Base-by-base conservation (phyloP, 208 protist genomes). In the Wallacemonas sp. region DNA sequence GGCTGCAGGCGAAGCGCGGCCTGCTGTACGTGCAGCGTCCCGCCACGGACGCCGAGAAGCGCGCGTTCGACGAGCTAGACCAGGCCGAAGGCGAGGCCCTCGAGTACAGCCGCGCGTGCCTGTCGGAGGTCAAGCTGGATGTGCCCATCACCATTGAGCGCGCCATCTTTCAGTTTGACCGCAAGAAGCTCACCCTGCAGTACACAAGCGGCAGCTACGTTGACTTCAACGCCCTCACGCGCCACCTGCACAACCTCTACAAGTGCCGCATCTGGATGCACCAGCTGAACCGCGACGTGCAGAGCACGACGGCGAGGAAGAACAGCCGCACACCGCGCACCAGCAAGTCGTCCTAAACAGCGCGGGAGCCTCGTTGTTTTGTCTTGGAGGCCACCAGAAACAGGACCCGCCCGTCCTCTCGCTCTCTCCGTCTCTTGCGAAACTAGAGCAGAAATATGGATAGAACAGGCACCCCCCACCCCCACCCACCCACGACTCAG, bases 181-280 rank as follows among this genome's bases (percentile, higher is more conserved):
- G 80, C 46, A 91, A 97, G 70, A 97, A 97, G 74, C 79, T 97
- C 28, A 95, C 83, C 33, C 77, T 97, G 42, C 81, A 84, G 67
- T 97, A 95, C 78, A 87, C 70, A 28, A 90, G 84, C 62, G 73
- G 84, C 28, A 36, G 50, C 20, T 91, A 89, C 67, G 83, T 93
- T 4, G 87, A 96, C 76, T 96, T 96, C 75, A 87, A 87, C 36
- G 31, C 72, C 45, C 75, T 96, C 33, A 87, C 88, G 11, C 84
- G 86, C 28, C 68, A 77, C 52, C 67, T 92, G 4, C 86, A 93
- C 72, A 84, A 79, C 29, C 77, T 79, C 57, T 93, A 91, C 67
- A 84, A 87, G 65, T 96, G 90, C 76, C 84, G 90, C 42, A 96
- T 96, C 50, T 96, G 90, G 87, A 93, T 96, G 87, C 70, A 96